phyloP scores from a whole-genome alignment of 2,329 filamentous ascomycete species.

The Ceratocystis cacaofunesta region DNA sequence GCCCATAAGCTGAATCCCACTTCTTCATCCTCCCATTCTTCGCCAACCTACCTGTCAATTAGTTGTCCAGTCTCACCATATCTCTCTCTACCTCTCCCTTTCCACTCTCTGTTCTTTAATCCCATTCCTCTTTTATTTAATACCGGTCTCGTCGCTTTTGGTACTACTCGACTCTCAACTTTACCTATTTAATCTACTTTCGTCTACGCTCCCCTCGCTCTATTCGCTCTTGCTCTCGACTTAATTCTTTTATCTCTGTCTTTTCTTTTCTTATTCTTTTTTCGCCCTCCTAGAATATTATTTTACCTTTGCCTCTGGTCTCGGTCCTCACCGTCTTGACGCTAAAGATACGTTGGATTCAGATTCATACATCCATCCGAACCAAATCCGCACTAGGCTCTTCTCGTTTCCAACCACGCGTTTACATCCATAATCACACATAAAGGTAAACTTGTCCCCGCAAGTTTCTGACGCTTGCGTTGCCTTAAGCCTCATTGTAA shows the following conservation, averaged over 20 bases:
- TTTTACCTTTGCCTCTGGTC: background rate
- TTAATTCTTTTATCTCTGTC: background rate
- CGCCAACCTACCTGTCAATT: too few species aligned
- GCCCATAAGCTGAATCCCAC: background rate
- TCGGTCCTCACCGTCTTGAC: slow-evolving; percentile 1
- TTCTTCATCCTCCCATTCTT: too few species aligned
- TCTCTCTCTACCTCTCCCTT: background rate
- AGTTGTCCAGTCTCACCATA: background rate
- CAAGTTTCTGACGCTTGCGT: background rate
- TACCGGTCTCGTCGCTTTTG: background rate
- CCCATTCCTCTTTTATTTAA: background rate
- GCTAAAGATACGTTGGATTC: slow-evolving; percentile 5
- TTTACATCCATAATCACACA: background rate
- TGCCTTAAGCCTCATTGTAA: background rate
- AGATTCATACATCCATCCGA: background rate
- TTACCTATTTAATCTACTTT: slow-evolving; percentile 2
- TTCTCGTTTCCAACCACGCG: background rate
- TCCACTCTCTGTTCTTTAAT: background rate
- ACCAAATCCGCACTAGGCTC: background rate
- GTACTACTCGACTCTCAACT: background rate
- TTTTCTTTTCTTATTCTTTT: background rate
- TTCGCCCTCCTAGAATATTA: background rate
- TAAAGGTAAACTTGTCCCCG: background rate
- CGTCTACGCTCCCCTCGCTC: background rate
- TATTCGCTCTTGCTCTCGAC: background rate